phyloP scores from a whole-genome alignment of 2,329 filamentous ascomycete species.

The Ceratocystis variospora region DNA sequence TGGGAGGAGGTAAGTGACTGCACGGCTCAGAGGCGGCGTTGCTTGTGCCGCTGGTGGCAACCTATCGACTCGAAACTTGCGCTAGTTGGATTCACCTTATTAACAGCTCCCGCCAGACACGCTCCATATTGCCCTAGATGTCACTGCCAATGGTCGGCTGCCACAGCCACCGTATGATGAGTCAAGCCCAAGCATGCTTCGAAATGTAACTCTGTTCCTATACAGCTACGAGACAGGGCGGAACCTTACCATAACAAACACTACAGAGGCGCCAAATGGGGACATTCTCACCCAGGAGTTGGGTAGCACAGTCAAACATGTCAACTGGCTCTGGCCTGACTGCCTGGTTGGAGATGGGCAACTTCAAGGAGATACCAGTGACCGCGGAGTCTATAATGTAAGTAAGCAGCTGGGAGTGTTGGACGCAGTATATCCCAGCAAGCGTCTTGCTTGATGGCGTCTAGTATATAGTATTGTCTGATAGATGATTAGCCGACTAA shows the following conservation, averaged over 20 bases:
- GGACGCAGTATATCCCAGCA: background rate
- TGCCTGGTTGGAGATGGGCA: constrained; percentile 50
- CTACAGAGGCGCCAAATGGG: constrained; percentile 43
- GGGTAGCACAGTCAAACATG: constrained; percentile 57
- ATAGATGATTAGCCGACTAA: background rate
- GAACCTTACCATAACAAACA: constrained; percentile 57
- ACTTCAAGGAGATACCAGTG: constrained; percentile 32
- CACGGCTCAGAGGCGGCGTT: background rate
- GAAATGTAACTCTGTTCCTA: constrained; percentile 53
- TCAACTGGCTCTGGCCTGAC: constrained; percentile 58
- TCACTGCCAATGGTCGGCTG: constrained; percentile 51
- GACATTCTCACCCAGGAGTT: constrained; percentile 51
- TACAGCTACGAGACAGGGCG: constrained; percentile 47
- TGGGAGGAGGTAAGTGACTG: constrained; percentile 41
- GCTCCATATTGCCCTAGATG: constrained; percentile 53
- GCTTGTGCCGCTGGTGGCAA: background rate
- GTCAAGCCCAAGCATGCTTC: constrained; percentile 43
- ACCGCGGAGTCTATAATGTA: constrained; percentile 50
- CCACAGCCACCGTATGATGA: constrained; percentile 34
- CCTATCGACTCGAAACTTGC: constrained; percentile 14
- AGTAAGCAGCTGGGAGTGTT: constrained; percentile 20
- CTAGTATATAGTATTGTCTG: background rate
- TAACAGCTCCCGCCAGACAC: constrained; percentile 27
- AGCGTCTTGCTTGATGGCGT: background rate
- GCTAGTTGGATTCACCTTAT: constrained; percentile 16